These are phyloP conservation scores for Suhomyces emberorum DNA, from an alignment of 805 yeast species.

Conservation along the genomic window DNA sequence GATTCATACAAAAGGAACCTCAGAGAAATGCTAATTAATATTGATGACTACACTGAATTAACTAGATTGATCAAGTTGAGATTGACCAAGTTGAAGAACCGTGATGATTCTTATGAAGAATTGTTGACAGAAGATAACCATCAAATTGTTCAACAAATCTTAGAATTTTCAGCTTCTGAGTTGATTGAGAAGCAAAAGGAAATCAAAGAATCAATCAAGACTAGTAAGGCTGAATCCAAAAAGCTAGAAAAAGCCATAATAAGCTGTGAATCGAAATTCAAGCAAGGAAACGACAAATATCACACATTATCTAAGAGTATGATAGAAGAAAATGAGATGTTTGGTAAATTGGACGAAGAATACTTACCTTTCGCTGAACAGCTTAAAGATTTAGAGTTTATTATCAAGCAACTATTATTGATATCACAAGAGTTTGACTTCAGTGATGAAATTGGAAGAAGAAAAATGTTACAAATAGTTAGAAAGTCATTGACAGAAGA, in stretches of 20 bases:
- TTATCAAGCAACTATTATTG: slow-evolving; percentile 67
- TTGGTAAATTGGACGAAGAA: slow-evolving; percentile 17
- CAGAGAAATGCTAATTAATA: slow-evolving; percentile 7
- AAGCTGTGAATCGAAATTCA: slow-evolving; percentile 9
- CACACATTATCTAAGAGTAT: slow-evolving; percentile 9
- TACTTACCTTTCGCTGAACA: slow-evolving; percentile 39
- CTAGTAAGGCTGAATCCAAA: slow-evolving; percentile 6
- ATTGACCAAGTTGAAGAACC: slow-evolving; percentile 13
- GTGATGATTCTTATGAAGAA: slow-evolving; percentile 17
- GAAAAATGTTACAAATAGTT: slow-evolving; percentile 57
- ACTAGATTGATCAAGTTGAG: slow-evolving; percentile 12
- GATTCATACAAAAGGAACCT: slow-evolving; percentile 12
- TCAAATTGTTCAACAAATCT: slow-evolving; percentile 10
- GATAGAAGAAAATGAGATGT: slow-evolving; percentile 6
- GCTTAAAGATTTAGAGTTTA: slow-evolving; percentile 61
- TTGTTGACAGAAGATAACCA: slow-evolving; percentile 14
- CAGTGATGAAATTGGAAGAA: slow-evolving; percentile 86
- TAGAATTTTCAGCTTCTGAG: slow-evolving; percentile 10
- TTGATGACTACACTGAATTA: slow-evolving; percentile 13
- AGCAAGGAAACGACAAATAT: slow-evolving; percentile 9
- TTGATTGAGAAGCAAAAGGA: slow-evolving; percentile 11
- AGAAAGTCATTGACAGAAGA: slow-evolving; percentile 55
- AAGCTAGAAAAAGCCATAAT: slow-evolving; percentile 7
- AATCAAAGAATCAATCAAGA: slow-evolving; percentile 6
- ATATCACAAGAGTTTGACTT: slow-evolving; percentile 75